Base-by-base conservation (phyloP, 106 monocot genomes). In the Apostasia ramifera region DNA sequence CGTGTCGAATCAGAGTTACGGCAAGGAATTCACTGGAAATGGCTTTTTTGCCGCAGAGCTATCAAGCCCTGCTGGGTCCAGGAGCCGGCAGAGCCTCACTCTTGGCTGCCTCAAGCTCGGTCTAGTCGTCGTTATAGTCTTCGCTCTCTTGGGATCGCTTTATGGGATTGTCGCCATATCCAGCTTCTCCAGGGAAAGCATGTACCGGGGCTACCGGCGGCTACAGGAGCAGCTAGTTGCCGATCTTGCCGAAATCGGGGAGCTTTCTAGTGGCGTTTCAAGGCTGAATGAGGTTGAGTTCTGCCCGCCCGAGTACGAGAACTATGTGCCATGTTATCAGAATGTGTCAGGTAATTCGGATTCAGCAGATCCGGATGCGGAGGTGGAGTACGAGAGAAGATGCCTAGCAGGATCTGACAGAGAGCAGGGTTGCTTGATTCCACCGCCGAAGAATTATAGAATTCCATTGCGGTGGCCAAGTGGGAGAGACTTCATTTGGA, bases 401-500 rank as follows among this genome's bases (percentile, higher is more conserved):
- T 94, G 91, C 64, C 13, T 61, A 3, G 66, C 61, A 37, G 72
- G 73, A 14, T 56, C 53, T 40, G 63, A 50, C 5, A 68, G 66
- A 59, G 66, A 78, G 12, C 39, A 40, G 41, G 49, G 47, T 50
- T 94, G 94, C 59, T 70, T 94, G 63, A 66, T 94, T 70, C 76
- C 78, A 55, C 79, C 94, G 2, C 85, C 91, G 8, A 74, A 53
- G 71, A 81, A 83, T 70, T 94, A 94, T 68, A 73, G 91, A 61
- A 91, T 94, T 61, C 94, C 94, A 11, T 40, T 94, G 45, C 67
- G 91, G 65, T 94, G 94, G 94, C 94, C 94, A 2, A 91, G 82
- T 9, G 91, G 94, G 63, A 94, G 77, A 45, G 94, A 91, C 65
- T 91, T 88, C 70, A 94, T 94, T 44, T 94, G 94, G 94, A 94